These are phyloP conservation scores for Claviceps paspali DNA, from an alignment of 2,329 filamentous ascomycete genomes.

Conservation along the genomic window DNA sequence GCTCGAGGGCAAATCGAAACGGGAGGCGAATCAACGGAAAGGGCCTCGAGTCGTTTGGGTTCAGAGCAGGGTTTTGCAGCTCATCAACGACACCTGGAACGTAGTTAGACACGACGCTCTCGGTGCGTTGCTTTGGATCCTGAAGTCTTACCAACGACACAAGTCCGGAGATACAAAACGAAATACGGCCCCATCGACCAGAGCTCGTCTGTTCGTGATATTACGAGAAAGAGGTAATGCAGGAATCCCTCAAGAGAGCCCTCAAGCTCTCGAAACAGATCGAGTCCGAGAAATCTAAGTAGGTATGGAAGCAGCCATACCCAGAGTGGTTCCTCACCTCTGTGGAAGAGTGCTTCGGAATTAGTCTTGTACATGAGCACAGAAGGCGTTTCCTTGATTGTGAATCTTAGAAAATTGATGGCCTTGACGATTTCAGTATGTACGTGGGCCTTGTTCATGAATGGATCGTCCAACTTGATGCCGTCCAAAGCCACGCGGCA, in stretches of 20 bases:
- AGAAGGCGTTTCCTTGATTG: conserved; percentile 58
- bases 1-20: conserved; percentile 20
- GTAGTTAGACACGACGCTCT: conserved; percentile 8
- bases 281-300: conserved; percentile 40
- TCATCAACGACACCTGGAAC: conserved; percentile 17
- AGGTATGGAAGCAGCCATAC: conserved; percentile 47
- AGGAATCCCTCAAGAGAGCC: conserved; percentile 39
- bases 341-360: conserved; percentile 28
- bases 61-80: conserved; percentile 17
- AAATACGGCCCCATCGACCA: conserved; percentile 33
- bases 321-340: conserved; percentile 48
- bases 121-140: too few species aligned
- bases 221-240: conserved; percentile 29
- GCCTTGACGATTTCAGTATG: conserved; percentile 52
- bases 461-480: conserved; percentile 52
- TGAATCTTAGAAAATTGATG: conserved; percentile 60
- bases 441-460: conserved; percentile 40
- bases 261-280: conserved; percentile 29
- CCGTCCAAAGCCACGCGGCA: conserved; percentile 62
- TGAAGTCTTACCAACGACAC: conserved; percentile 27
- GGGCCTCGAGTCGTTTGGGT: conserved; percentile 14
- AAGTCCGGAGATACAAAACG: conserved; percentile 31
- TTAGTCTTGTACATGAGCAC: conserved; percentile 39
- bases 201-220: conserved; percentile 27
- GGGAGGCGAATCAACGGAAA: conserved; percentile 22